Evolutionary conservation across 2,329 filamentous ascomycete species (phyloP), one percentile per base, ranked within the genome.

Genomic region (Amauroascus verrucosus): DNA sequence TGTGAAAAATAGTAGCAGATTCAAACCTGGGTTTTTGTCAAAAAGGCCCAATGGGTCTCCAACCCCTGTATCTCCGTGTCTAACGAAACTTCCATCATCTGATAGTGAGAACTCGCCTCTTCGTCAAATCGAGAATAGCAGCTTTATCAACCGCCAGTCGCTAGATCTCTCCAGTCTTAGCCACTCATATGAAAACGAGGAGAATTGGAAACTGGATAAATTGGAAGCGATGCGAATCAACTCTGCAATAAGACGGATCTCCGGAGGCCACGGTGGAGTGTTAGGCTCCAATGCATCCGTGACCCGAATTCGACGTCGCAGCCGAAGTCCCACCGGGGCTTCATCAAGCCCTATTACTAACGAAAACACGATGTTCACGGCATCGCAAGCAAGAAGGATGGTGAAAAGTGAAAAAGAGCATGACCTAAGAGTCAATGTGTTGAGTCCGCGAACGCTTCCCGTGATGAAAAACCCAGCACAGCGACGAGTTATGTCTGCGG

Each of bases 21-120:
- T 97, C 72, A 87, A 95, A 62, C 79, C 89, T 1, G 91, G 91
- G 4, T 95, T 95, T 67, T 72, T 97, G 22, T 82, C 86, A 0
- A 85, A 84, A 67, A 82, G 72, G 79, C 79, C 71, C 35, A 70
- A 78, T 44, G 83, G 79, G 49, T 88, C 85, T 2, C 84, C 86
- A 3, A 69, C 79, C 3, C 76, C 79, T 13, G 71, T 72, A 13
- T 72, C 77, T 1, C 78, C 81, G 13, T 75, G 75, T 6, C 69
- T 83, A 55, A 77, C 77, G n/a, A 73, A 77, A 48, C 69, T 82
- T 37, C 76, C 79, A 20, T 80, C 80, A 2, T 82, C 81, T 18
- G 81, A 83, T 54, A 75, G 73, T 32, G 78, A 76, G 45, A 70
- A 66, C 38, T 81, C 80, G 0, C 75, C 79, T 0, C 67, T 83